phyloP scores from a whole-genome alignment of 768 basidiomycete species.

The Neoboletus brunneissimus region DNA sequence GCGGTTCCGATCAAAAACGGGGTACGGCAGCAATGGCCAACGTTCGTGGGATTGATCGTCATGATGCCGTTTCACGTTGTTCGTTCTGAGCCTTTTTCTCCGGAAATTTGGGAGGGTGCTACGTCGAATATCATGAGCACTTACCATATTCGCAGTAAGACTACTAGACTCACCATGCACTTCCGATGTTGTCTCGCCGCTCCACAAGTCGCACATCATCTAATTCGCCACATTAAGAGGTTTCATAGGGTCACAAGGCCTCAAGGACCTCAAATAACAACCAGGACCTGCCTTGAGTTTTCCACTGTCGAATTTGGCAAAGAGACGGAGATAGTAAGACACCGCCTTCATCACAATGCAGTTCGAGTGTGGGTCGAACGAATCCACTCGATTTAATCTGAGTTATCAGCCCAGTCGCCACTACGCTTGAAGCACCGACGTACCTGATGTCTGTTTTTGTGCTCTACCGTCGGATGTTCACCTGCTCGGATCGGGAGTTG shows the following conservation, averaged over 20 bases:
- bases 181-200: slow-evolving; percentile 45
- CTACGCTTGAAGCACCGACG: background rate
- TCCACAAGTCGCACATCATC: slow-evolving; percentile 46
- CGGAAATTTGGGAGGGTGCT: slow-evolving; percentile 3
- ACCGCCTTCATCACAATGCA: slow-evolving; percentile 1
- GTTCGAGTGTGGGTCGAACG: background rate
- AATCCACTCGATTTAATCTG: background rate
- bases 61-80: background rate
- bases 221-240: slow-evolving; percentile 41
- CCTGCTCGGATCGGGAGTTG: background rate
- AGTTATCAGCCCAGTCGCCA: background rate
- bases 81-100: background rate
- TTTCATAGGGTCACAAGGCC: slow-evolving; percentile 52
- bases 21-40: slow-evolving; percentile 52
- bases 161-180: slow-evolving; percentile 43
- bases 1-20: slow-evolving; percentile 50
- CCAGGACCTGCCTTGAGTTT: slow-evolving; percentile 28
- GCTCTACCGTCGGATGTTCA: no score
- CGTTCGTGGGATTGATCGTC: slow-evolving; percentile 4
- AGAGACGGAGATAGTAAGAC: slow-evolving; percentile 2
- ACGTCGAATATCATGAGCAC: slow-evolving; percentile 3
- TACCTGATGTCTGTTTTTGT: no score
- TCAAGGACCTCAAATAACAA: slow-evolving; percentile 48
- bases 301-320: background rate
- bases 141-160: background rate